These are phyloP conservation scores for Sideroxylon spinosum DNA, from an alignment of 179 eudicot genomes.

Conservation along the genomic window DNA sequence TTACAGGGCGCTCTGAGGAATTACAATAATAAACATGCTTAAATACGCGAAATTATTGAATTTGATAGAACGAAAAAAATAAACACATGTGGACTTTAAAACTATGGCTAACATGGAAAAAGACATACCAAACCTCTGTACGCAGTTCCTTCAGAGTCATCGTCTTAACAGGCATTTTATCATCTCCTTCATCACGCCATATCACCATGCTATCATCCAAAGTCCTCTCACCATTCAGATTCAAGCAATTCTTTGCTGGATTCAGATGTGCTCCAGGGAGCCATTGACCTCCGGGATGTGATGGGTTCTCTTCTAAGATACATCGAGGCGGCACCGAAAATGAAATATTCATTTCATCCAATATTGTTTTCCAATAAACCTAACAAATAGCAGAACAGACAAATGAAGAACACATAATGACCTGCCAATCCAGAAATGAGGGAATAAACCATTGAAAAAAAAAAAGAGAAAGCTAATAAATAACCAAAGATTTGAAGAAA, in stretches of 20 bases:
- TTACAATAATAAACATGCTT: not conserved
- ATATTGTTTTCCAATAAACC: conserved; percentile 73
- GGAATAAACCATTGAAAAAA: too few species aligned
- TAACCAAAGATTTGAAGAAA: not conserved
- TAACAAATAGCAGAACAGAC: conserved; percentile 26
- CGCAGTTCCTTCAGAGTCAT: conserved; percentile 65
- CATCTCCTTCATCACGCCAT: conserved; percentile 87
- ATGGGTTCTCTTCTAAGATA: conserved; percentile 51
- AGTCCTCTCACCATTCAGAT: conserved; percentile 45
- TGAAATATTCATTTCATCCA: conserved; percentile 62
- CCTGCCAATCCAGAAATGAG: not conserved
- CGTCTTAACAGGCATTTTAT: conserved; percentile 52
- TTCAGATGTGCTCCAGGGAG: conserved; percentile 71
- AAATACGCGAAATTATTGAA: not conserved
- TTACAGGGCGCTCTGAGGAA: too few species aligned
- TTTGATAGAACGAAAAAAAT: not conserved
- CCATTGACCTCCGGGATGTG: conserved; percentile 89
- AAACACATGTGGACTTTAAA: not conserved
- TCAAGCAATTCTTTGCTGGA: conserved; percentile 72
- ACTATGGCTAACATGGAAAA: conserved; percentile 2
- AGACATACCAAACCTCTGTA: conserved; percentile 67
- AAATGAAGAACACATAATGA: not conserved
- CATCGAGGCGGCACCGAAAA: conserved; percentile 63
- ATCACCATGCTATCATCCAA: conserved; percentile 55
- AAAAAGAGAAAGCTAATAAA: not conserved